Percentiles rank a stretch among this genome's conserved stretches.
Conservation (phyloP, 2,329 filamentous ascomycete genomes). For the Xylariaceae sp. region DNA sequence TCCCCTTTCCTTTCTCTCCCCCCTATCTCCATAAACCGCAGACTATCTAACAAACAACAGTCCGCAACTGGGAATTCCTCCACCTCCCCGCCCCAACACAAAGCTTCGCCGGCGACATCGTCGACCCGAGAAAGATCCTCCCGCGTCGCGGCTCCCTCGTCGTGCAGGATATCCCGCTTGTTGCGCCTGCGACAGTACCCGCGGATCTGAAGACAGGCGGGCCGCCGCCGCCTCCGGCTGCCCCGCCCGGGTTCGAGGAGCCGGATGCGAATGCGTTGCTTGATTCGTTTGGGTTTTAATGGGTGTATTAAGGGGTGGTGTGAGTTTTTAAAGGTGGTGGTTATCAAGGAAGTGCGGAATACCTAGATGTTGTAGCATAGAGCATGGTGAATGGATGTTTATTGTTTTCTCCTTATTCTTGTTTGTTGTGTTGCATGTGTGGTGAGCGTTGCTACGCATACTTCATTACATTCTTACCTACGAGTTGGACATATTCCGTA, state of each 20-base stretch:
- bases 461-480: no score
- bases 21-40: not conserved
- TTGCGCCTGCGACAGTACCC: conserved; percentile 32
- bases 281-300: conserved; percentile 85
- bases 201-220: conserved; percentile 40
- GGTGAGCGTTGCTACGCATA: no score
- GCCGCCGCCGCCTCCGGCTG: conserved; percentile 53
- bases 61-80: conserved; percentile 78
- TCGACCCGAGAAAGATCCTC: conserved; percentile 63
- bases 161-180: conserved; percentile 63
- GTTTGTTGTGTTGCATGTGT: no score
- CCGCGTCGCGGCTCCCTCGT: conserved; percentile 70
- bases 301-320: not conserved
- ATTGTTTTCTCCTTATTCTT: no score
- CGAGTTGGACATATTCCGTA: no score
- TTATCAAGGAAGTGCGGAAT: no score
- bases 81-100: conserved; percentile 35
- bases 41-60: conserved; percentile 34
- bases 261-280: conserved; percentile 84
- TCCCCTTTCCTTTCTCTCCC: conserved; percentile 18
- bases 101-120: conserved; percentile 41
- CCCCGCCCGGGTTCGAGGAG: conserved; percentile 67
- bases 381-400: no score
- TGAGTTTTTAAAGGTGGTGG: no score
- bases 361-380: no score